Evolutionary conservation across 129 eudicot species (phyloP), one percentile per base, ranked within the genome.

Genomic region (Ambrosia trifida): DNA sequence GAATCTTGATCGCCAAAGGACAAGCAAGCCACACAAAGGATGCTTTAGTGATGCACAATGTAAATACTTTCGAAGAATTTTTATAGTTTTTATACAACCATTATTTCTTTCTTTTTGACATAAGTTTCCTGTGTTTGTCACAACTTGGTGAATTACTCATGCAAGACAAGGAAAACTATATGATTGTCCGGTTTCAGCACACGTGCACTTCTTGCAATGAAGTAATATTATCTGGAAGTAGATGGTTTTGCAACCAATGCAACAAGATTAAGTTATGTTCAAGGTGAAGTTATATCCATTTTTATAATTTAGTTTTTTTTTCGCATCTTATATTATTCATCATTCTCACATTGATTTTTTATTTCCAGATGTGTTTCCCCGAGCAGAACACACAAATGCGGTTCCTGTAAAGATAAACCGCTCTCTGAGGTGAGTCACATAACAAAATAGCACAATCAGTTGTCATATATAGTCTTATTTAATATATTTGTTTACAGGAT

Each of bases 191-290:
- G 66, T 80, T 91, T 77, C 88, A 85, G 28, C 59, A 65, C 50
- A 46, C 53, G 19, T 91, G 97, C 75, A 81, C 73, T 59, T 78
- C 45, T 68, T 91, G 97, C 79, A 81, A 82, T 58, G 85, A 91
- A 82, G 81, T 73, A 12, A 82, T 91, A 65, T 31, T 85, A 62
- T 81, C 88, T 10, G 89, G 89, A 59, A 65, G 76, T 30, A 72
- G 88, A 64, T 87, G 95, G 97, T 70, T 32, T 80, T 91, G 95
- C 80, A 69, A 30, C 30, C 72, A 80, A 54, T 91, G 95, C 88
- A 83, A 84, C 73, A 79, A 83, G 53, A 77, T 76, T 59, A 87
- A 85, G 43, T 52, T 91, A 20, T 91, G 97, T 64, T 61, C 82
- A 76, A 78, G 93, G 96, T 86, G 76, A 59, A 16, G 9, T 36